Evolutionary conservation across 495 filamentous ascomycete genomes (phyloP).

Genomic region (Usnea hakonensis): DNA sequence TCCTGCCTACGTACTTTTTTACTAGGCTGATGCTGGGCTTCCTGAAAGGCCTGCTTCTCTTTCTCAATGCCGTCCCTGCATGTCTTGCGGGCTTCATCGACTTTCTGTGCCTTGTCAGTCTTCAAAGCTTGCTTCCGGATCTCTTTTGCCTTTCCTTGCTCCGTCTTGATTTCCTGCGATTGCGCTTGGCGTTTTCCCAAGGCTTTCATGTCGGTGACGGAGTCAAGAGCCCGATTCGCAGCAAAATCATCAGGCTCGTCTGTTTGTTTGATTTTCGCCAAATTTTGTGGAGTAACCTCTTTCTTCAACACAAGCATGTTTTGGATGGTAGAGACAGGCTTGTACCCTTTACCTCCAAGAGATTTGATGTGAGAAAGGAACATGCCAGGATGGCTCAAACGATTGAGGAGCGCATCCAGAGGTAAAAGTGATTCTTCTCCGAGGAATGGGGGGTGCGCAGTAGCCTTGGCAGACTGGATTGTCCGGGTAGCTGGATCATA

Average conservation of each 20-base stretch:
- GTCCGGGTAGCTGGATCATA: constrained; percentile 59
- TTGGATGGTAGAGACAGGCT: constrained; percentile 60
- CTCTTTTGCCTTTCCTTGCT: not conserved
- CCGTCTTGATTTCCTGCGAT: not conserved
- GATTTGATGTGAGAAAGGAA: constrained; percentile 62
- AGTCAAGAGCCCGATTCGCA: not conserved
- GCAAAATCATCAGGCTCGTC: not conserved
- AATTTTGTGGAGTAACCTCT: constrained; percentile 29
- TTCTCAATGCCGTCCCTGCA: not conserved
- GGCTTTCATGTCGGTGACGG: not conserved
- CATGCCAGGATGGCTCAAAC: constrained; percentile 60
- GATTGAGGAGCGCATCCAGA: constrained; percentile 56
- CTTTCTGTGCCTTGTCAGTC: not conserved
- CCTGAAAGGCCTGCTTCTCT: not conserved
- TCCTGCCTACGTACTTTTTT: constrained; percentile 51
- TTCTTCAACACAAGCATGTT: constrained; percentile 70
- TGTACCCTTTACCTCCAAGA: constrained; percentile 61
- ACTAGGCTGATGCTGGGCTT: constrained; percentile 12
- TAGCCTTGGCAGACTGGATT: constrained; percentile 55
- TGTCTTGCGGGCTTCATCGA: not conserved
- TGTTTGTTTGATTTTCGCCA: constrained; percentile 17
- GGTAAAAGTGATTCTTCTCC: constrained; percentile 41
- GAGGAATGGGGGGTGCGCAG: constrained; percentile 40
- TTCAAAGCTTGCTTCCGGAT: not conserved
- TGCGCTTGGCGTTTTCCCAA: not conserved